Conservation (phyloP, 1,284 basidiomycete genomes). For the Ustilago shanxiensis region DNA sequence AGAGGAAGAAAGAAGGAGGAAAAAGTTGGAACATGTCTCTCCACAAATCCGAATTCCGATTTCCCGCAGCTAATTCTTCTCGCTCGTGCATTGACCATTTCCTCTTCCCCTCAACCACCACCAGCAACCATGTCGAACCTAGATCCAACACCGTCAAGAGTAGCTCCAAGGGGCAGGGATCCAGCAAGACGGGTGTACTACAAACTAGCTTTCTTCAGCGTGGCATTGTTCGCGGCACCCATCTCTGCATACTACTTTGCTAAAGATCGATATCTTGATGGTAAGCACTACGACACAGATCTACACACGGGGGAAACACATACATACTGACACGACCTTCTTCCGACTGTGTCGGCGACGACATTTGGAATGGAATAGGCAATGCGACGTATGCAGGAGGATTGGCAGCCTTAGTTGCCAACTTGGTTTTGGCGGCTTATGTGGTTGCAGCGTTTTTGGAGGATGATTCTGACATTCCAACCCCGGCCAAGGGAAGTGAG, state of each 20-base stretch:
- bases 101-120: not conserved
- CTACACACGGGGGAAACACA: not conserved
- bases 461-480: slow-evolving; percentile 41
- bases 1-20: slow-evolving; percentile 6
- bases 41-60: slow-evolving; percentile 26
- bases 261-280: slow-evolving; percentile 57
- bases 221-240: slow-evolving; percentile 64
- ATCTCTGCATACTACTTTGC: slow-evolving; percentile 63
- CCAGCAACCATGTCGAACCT: slow-evolving; percentile 31
- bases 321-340: slow-evolving; percentile 4
- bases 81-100: slow-evolving; percentile 15
- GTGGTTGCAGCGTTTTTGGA: slow-evolving; percentile 66
- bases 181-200: slow-evolving; percentile 64
- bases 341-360: too few species aligned
- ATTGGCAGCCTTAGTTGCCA: slow-evolving; percentile 66
- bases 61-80: too few species aligned
- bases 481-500: not conserved
- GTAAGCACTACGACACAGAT: slow-evolving; percentile 29
- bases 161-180: slow-evolving; percentile 53
- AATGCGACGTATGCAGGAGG: slow-evolving; percentile 68
- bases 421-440: slow-evolving; percentile 66
- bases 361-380: slow-evolving; percentile 33
- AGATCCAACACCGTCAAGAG: slow-evolving; percentile 50
- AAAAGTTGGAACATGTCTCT: slow-evolving; percentile 4
- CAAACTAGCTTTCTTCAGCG: slow-evolving; percentile 65